Conservation (phyloP, 1,284 basidiomycete species). For the Apiotrichum laibachii region DNA sequence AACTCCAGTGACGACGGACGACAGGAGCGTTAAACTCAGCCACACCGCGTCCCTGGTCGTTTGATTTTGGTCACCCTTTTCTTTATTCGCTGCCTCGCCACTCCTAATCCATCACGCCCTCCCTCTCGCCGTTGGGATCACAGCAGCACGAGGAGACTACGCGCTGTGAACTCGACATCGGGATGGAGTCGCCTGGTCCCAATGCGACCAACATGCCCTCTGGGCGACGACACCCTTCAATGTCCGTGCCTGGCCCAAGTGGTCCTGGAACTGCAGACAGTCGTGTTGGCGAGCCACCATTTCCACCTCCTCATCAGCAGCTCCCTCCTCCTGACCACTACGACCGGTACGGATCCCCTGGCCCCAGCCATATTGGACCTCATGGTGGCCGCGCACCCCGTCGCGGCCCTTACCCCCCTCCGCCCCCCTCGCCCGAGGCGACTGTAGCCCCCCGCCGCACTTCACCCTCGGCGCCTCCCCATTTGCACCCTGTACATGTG, state of each 20-base stretch:
- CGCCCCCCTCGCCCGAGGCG: not conserved
- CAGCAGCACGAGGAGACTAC: not conserved
- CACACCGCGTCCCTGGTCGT: no score
- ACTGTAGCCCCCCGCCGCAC: not conserved
- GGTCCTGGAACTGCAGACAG: not conserved
- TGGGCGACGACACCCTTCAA: not conserved
- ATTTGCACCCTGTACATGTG: not conserved
- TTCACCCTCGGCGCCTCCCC: not conserved
- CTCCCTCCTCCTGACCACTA: not conserved
- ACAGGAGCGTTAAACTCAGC: no score
- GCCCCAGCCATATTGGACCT: not conserved
- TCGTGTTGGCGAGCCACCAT: not conserved
- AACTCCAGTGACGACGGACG: no score
- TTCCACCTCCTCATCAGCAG: not conserved
- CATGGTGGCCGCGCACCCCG: not conserved
- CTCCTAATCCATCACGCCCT: no score
- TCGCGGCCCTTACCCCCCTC: not conserved
- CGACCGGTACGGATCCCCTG: not conserved
- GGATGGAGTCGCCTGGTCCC: slow-evolving; percentile 4
- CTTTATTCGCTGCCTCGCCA: no score
- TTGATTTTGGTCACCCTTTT: no score
- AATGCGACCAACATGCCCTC: not conserved
- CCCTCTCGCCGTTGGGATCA: no score
- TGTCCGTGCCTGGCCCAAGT: not conserved
- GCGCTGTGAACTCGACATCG: not conserved